A percentile compares a stretch with the other conserved stretches of the same genome.
Evolutionary conservation across 2,329 filamentous ascomycete species (phyloP).

Genomic region (Dryadomyces quercus-mongolicae): DNA sequence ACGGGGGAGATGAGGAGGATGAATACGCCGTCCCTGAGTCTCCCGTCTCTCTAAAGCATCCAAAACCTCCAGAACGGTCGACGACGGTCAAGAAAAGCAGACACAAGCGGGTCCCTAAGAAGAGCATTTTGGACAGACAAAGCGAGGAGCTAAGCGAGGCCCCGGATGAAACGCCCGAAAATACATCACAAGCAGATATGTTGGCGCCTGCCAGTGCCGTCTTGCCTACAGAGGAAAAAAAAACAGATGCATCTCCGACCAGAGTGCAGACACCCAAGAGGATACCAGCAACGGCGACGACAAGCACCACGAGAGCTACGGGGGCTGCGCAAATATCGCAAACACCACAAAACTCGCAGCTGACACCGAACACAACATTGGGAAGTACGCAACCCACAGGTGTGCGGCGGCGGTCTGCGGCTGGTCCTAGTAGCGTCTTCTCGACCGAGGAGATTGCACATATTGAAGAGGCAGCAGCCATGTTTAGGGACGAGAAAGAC

Average conservation of each 20-base stretch:
- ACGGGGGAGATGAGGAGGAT: background rate
- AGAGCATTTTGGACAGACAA: no score
- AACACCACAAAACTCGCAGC: background rate
- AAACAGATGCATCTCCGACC: background rate
- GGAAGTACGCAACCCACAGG: background rate
- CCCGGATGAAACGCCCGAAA: background rate
- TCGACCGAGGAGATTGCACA: slow-evolving; percentile 28
- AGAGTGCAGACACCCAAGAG: background rate
- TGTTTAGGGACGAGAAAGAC: slow-evolving; percentile 29
- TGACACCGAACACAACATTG: background rate
- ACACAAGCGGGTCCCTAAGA: no score
- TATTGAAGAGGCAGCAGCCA: slow-evolving; percentile 29
- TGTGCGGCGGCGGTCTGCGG: slow-evolving; percentile 8
- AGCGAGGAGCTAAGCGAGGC: no score
- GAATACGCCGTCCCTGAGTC: background rate
- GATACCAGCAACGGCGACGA: background rate
- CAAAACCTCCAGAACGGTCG: no score
- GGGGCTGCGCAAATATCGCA: background rate
- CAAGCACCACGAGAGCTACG: background rate
- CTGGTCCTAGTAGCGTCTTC: slow-evolving; percentile 22
- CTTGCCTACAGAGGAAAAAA: background rate
- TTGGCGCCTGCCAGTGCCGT: no score
- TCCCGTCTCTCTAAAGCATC: background rate
- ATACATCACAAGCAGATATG: background rate
- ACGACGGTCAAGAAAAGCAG: no score